Evolutionary conservation across 768 basidiomycete species (phyloP), one percentile per base, ranked within the genome.

Genomic region (Pleurotus cornucopiae): DNA sequence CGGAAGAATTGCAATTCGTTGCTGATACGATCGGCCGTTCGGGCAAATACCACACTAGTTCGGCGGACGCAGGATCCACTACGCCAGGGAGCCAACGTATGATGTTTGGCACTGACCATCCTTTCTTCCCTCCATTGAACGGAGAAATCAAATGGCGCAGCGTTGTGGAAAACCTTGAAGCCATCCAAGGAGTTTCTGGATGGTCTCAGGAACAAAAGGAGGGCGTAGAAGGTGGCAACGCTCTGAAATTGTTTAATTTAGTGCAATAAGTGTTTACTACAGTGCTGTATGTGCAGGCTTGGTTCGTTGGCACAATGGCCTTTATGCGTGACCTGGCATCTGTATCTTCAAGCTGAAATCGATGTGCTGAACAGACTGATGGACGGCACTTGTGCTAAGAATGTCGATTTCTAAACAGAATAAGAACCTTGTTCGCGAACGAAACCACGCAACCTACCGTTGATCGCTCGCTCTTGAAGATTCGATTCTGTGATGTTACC

Each of bases 331-430:
- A 61, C 76, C 76, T 7, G 82, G 80, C 62, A 79, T 80, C 71
- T 95, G 94, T 59, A 98, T 88, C 81, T 98, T 98, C 64, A 99
- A 78, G 64, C 94, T 97, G 69, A 95, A 99, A 69, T 98, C 97
- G 59, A 98, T 86, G 66, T 97, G 94, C 61, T 84, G 91, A 21
- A 91, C 92, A 1, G 90, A 91, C 70, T 98, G 92, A 62, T 95
- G 94, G 21, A 94, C 90, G 6, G 78, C 82, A 58, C 91, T 94
- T 41, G 93, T 94, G 73, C 94, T 90, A 69, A 97, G 64, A 64
- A 98, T 95, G 68, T 99, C 97, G 63, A 99, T 88, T 66, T 94
- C 95, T 95, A 69, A 16, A 30, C 45, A 30, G 44, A 26, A 40
- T 51, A 38, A 34, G 30, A 34, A 34, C 9, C 11, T 11, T 34